phyloP scores from a whole-genome alignment of 2,329 filamentous ascomycete genomes.

The Colletotrichum sp. region DNA sequence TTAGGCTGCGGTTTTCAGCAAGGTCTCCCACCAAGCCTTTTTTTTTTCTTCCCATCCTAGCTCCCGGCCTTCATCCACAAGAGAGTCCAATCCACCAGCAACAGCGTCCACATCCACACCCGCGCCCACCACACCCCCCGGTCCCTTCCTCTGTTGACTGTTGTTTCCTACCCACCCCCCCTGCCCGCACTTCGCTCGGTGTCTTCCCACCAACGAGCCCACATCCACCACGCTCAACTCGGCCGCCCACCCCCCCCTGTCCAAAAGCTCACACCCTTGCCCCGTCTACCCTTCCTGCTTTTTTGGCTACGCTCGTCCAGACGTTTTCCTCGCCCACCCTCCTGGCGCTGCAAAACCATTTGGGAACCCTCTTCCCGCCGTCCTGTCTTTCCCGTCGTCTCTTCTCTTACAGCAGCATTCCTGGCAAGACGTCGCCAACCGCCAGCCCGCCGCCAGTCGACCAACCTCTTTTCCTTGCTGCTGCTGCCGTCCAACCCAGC shows the following conservation, averaged over 20 bases:
- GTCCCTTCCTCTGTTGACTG: background rate
- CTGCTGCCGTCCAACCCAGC: slow-evolving; percentile 2
- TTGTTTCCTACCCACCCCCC: background rate
- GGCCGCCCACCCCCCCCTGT: background rate
- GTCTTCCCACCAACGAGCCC: background rate
- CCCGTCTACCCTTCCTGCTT: background rate
- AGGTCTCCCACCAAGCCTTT: slow-evolving; percentile 3
- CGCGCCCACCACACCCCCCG: background rate
- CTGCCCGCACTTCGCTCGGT: slow-evolving; percentile 4
- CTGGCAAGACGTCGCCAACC: background rate
- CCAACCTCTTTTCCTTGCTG: background rate
- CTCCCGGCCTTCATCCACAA: slow-evolving; percentile 2
- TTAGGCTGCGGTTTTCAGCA: background rate
- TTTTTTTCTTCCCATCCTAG: background rate
- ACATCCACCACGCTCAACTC: background rate
- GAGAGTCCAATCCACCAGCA: background rate
- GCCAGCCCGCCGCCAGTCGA: background rate
- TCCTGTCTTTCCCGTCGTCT: background rate
- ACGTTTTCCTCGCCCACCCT: slow-evolving; percentile 18
- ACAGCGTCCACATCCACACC: background rate
- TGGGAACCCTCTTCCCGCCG: slow-evolving; percentile 2
- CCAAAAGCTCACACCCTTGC: background rate
- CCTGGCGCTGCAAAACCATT: background rate
- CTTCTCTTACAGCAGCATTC: background rate
- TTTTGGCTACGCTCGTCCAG: background rate